These are phyloP conservation scores for Phaeosphaeria sp. DNA, from an alignment of 2,329 filamentous ascomycete genomes.

Conservation along the genomic window DNA sequence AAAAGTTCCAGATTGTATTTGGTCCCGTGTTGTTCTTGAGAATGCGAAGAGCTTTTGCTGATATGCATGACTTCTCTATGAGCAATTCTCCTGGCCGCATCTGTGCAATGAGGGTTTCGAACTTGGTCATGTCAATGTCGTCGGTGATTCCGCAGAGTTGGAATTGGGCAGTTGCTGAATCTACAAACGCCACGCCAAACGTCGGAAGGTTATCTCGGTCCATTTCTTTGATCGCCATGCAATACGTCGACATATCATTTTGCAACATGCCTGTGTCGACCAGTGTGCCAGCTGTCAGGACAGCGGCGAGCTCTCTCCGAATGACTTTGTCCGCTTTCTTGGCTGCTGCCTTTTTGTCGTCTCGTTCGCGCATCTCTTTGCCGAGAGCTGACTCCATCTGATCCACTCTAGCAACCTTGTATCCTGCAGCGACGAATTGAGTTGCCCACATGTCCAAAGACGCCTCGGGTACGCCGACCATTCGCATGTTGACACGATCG, in stretches of 20 bases:
- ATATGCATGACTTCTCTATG: constrained; percentile 82
- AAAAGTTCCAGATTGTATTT: constrained; percentile 92
- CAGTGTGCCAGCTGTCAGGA: constrained; percentile 89
- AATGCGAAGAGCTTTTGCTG: constrained; percentile 87
- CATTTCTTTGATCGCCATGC: constrained; percentile 83
- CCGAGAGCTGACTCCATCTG: constrained; percentile 95
- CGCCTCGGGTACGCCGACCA: constrained; percentile 97
- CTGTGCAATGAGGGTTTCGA: constrained; percentile 95
- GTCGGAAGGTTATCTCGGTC: constrained; percentile 75
- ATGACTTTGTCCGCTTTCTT: constrained; percentile 86
- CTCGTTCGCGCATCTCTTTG: constrained; percentile 98
- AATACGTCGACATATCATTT: constrained; percentile 96
- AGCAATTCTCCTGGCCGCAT: constrained; percentile 87
- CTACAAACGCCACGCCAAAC: constrained; percentile 93
- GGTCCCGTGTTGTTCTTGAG: constrained; percentile 94
- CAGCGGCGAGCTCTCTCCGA: constrained; percentile 84
- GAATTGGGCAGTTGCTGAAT: constrained; percentile 95
- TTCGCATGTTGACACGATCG: constrained; percentile 98
- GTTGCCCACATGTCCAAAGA: constrained; percentile 97
- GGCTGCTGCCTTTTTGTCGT: constrained; percentile 60
- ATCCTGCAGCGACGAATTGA: constrained; percentile 97
- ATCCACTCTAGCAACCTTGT: constrained; percentile 95
- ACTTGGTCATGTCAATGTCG: constrained; percentile 91
- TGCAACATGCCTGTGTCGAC: constrained; percentile 97
- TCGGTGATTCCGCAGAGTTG: constrained; percentile 91